Base-by-base conservation (phyloP, 2,329 filamentous ascomycete genomes). In the Rhynchosporium secalis region DNA sequence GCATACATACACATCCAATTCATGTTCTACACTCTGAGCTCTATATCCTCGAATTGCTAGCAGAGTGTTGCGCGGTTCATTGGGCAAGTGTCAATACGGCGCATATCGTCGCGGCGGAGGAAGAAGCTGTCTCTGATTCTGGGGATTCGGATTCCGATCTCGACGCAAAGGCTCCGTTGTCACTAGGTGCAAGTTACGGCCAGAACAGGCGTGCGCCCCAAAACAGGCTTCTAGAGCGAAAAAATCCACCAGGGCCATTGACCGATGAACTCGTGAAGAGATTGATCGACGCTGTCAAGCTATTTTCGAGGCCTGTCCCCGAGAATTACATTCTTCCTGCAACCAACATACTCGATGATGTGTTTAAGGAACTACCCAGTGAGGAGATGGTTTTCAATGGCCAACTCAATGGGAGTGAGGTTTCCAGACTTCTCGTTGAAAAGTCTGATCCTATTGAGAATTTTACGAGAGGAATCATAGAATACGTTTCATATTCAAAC, bases 21-120 rank as follows among this genome's bases (percentile, higher is more conserved):
- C 83, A 87, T 70, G 79, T 89, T 57, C 76, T 88, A 38, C 79
- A 84, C 52, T 88, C 87, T 20, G 86, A 89, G 72, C 76, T 86
- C 54, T 89, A 86, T 69, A 77, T 88, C n/a, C 74, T 89, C 56
- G 80, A 83, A 54, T 77, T 89, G 47, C 79, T 86, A 41, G 84
- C 86, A 71, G 86, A 89, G 70, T 89, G 86, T 71, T 89, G 85
- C 68, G 80, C 81, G 56, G 81, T 82, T 58, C 81, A 86, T 71
- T 88, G 86, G 85, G 75, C 80, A 33, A 75, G 77, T 45, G 71
- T 81, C 48, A 75, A 78, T 28, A 49, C 28, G 3, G 12, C 20
- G n/a, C 13, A 47, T 61, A 70, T 69, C 38, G 66, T 69, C 33
- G 36, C 48, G 29, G 56, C 64, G 40, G 67, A 70, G 57, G 47